These are phyloP conservation scores for Entoloma clypeatum DNA, from an alignment of 1,284 basidiomycete genomes.

Conservation along the genomic window DNA sequence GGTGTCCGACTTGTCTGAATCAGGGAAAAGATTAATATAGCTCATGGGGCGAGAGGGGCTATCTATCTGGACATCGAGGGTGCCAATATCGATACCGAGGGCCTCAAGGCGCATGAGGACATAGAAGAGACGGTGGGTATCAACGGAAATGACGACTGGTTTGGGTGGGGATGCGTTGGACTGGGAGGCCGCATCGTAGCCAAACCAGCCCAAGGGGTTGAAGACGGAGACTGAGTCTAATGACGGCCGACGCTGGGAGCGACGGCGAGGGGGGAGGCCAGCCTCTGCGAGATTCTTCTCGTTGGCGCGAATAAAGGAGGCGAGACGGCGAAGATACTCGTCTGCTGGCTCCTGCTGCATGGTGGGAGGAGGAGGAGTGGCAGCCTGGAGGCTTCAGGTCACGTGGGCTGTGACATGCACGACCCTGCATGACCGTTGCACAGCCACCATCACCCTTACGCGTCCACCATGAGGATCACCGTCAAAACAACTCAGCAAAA, in stretches of 20 bases:
- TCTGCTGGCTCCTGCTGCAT: conserved; percentile 71
- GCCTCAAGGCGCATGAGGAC: conserved; percentile 84
- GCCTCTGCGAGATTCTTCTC: conserved; percentile 68
- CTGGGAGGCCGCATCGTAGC: conserved; percentile 32
- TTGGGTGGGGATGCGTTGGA: conserved; percentile 36
- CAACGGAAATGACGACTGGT: conserved; percentile 64
- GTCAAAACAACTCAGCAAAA: conserved; percentile 94
- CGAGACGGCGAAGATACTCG: conserved; percentile 65
- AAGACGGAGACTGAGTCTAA: conserved; percentile 40
- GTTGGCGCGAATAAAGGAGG: conserved; percentile 66
- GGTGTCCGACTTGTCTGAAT: conserved; percentile 65
- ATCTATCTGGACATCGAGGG: conserved; percentile 75
- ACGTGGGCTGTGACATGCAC: no score
- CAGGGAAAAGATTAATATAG: conserved; percentile 59
- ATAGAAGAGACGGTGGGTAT: conserved; percentile 85
- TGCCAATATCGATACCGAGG: conserved; percentile 68
- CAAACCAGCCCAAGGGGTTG: conserved; percentile 66
- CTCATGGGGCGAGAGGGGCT: conserved; percentile 70
- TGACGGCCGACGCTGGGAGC: conserved; percentile 34
- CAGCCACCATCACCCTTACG: conserved; percentile 19
- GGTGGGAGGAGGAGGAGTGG: conserved; percentile 11
- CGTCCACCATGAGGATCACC: conserved; percentile 79
- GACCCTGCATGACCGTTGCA: no score
- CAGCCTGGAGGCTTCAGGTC: conserved; percentile 15
- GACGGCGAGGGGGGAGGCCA: conserved; percentile 48